Evolutionary conservation across 805 yeast species (phyloP).

Genomic region (Spathaspora girioi): DNA sequence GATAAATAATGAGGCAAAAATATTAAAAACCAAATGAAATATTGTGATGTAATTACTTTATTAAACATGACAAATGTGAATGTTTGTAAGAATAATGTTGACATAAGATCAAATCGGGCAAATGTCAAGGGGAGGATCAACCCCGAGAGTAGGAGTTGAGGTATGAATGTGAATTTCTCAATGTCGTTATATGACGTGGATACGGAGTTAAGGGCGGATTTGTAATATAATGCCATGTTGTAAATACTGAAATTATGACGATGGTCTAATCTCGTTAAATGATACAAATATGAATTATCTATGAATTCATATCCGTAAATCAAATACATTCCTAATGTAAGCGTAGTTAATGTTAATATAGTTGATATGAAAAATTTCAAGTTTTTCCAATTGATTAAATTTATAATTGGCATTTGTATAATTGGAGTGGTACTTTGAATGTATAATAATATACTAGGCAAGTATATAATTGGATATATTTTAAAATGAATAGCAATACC

Average conservation of each 20-base stretch:
- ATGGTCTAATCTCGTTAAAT: constrained; percentile 80
- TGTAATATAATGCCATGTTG: constrained; percentile 67
- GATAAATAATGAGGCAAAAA: constrained; percentile 73
- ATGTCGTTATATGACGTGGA: constrained; percentile 17
- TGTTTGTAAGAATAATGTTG: constrained; percentile 39
- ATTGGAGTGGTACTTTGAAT: constrained; percentile 24
- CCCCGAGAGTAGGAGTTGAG: constrained; percentile 66
- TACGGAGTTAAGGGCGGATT: constrained; percentile 34
- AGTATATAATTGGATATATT: constrained; percentile 84
- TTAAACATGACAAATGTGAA: constrained; percentile 43
- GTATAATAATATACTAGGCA: constrained; percentile 63
- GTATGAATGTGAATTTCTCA: constrained; percentile 71
- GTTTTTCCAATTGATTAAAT: constrained; percentile 38
- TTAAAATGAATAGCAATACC: constrained; percentile 87
- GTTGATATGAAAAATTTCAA: constrained; percentile 23
- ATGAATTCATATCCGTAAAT: constrained; percentile 74
- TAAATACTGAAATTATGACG: constrained; percentile 92
- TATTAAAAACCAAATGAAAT: constrained; percentile 91
- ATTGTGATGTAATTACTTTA: constrained; percentile 85
- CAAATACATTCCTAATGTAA: constrained; percentile 60
- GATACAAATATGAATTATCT: constrained; percentile 78
- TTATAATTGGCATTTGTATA: constrained; percentile 22
- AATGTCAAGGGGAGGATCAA: constrained; percentile 53
- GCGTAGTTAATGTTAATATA: constrained; percentile 42
- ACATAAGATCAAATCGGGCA: constrained; percentile 27